Evolutionary conservation across 2,329 filamentous ascomycete species (phyloP), one percentile per base, ranked within the genome.

Genomic region (Diaporthe sp.): DNA sequence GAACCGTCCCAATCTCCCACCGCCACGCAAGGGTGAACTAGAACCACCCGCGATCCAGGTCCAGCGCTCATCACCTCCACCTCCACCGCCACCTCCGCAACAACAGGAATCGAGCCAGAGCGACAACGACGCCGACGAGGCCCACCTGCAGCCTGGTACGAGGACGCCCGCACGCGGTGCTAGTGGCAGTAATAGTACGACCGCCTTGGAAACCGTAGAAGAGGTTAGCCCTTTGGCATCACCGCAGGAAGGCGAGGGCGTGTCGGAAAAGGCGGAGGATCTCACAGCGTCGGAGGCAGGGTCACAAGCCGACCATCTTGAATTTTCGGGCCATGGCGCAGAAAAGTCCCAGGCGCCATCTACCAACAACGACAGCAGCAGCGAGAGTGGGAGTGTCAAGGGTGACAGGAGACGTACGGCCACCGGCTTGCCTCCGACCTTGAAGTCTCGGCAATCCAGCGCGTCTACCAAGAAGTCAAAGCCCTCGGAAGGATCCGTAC

Each of bases 181-280:
- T 81, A 90, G 88, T 75, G 90, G 88, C 71, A 73, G 46, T 44
- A 51, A 44, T 25, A 74, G 72, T 44, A 89, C 87, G 49, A 89
- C 92, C 67, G 91, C 91, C 65, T 86, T 98, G 75, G 96, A 98
- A 85, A 98, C 97, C 0, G 96, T 98, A 22, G 94, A 98, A 82
- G 96, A 98, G 87, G 92, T 94, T 72, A 97, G 95, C 85, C 90
- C 95, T 76, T 92, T 93, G 58, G 92, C 91, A 68, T 94, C 94
- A 1, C 94, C 94, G 80, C 87, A 84, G 79, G 84, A 86, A 22
- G 85, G 86, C 34, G 53, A 60, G 39, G 72, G 62, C 39, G 60
- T 65, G 10, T 79, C 90, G 71, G 90, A 91, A 75, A 90, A 86
- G 82, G 84, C 87, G 34, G 87, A 87, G 58, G 87, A 90, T 77